Base-by-base conservation (phyloP, 2,329 filamentous ascomycete species). In the Aspergillus novofumigatus region DNA sequence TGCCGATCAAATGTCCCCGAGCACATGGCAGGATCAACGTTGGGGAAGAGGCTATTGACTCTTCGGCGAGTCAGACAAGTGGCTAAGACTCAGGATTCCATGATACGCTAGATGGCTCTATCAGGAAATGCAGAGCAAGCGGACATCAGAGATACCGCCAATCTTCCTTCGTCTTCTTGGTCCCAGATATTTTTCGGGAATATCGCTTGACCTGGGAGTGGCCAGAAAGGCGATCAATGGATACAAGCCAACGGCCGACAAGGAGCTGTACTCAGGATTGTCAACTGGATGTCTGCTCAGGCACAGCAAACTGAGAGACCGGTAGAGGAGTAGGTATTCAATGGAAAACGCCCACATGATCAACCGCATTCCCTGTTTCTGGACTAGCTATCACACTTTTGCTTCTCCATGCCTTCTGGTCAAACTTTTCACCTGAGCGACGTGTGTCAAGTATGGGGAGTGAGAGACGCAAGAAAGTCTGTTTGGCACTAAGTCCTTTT, bases 31-130 rank as follows among this genome's bases (percentile, higher is more conserved):
- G 51, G 51, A 54, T 53, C 45, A 57, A 25, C 11, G 26, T 26
- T 47, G 28, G 21, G 47, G 23, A 44, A 50, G 28, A 14, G 38
- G 42, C 51, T 38, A 51, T 57, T 45, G 23, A 57, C 50, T 41
- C 29, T 21, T 51, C 35, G 23, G 20, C 9, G 29, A 51, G 47
- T 53, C 47, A 57, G 25, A n/a, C 20, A 45, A 20, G 23, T 6
- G 42, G 21, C 20, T 23, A 17, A 26, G 44, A 23, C 44, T 7
- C 20, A 4, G 44, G 11, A 7, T 23, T 47, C 6, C 4, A 26
- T 23, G 21, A 47, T 47, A 47, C 1, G 21, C 21, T 14, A 47
- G n/a, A 47, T 26, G 10, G 7, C n/a, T 26, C 21, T 25, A 25
- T 25, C 44, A 47, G 44, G 44, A 47, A 47, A 17, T n/a, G 21